Percentiles rank a stretch among this genome's conserved stretches.
Evolutionary conservation across 179 eudicot genomes (phyloP).

Genomic region (Beta corolliflora): DNA sequence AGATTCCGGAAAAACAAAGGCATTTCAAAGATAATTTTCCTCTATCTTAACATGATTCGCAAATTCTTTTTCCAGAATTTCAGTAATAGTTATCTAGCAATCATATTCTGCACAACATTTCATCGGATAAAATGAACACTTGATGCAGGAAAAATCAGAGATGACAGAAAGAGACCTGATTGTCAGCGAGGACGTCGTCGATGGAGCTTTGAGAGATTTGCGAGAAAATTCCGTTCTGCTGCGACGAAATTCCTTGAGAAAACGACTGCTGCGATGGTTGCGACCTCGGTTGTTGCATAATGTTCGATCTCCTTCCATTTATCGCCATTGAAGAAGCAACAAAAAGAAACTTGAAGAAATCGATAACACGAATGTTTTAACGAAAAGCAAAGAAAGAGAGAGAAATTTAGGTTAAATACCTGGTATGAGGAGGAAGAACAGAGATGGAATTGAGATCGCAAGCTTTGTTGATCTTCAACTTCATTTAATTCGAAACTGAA

Average conservation of each 20-base stretch:
- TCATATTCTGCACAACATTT: neutral
- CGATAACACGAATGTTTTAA: neutral
- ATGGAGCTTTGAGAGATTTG: constrained; percentile 85
- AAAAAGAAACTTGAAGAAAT: neutral
- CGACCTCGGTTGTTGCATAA: constrained; percentile 50
- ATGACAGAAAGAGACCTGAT: constrained; percentile 43
- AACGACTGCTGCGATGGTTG: constrained; percentile 73
- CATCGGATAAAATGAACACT: neutral
- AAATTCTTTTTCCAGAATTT: neutral
- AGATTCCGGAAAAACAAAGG: neutral
- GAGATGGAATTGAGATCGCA: constrained; percentile 94
- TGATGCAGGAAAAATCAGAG: constrained; percentile 4
- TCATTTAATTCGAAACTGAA: constrained; percentile 35
- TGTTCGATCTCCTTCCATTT: constrained; percentile 52
- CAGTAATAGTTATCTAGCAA: neutral
- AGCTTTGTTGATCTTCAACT: constrained; percentile 91
- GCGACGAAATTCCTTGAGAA: constrained; percentile 82
- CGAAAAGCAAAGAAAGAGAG: neutral
- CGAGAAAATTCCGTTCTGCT: constrained; percentile 58
- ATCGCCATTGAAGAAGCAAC: neutral
- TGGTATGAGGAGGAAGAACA: constrained; percentile 86
- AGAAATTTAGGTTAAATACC: constrained; percentile 40
- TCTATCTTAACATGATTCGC: neutral
- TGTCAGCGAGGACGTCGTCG: constrained; percentile 50
- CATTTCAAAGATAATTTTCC: neutral